phyloP scores from a whole-genome alignment of 441 rosid species.

The Erodium trifolium region DNA sequence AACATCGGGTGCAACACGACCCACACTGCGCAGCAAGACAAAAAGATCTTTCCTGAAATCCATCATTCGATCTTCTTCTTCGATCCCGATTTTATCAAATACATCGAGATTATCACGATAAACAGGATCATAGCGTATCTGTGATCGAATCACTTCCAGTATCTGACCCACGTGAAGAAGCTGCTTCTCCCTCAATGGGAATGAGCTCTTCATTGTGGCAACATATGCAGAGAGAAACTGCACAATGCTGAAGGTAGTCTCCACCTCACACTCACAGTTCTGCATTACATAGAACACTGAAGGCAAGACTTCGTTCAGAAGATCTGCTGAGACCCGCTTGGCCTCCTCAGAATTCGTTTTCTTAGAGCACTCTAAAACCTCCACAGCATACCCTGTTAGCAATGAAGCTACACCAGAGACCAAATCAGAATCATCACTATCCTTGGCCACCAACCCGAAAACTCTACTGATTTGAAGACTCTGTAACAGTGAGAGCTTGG shows the following conservation, averaged over 20 bases:
- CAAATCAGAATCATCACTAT: conserved; percentile 50
- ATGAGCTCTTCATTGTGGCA: conserved; percentile 59
- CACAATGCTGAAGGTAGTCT: conserved; percentile 34
- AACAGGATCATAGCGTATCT: conserved; percentile 62
- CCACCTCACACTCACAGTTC: conserved; percentile 49
- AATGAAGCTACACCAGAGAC: conserved; percentile 48
- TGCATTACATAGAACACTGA: conserved; percentile 65
- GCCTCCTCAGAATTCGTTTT: conserved; percentile 51
- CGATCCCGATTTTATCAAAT: conserved; percentile 77
- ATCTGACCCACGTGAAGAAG: conserved; percentile 55
- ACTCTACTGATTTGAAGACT: conserved; percentile 58
- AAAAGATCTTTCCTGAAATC: conserved; percentile 81
- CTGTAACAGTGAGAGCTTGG: conserved; percentile 70
- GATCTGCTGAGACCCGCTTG: conserved; percentile 43
- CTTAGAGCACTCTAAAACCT: conserved; percentile 76
- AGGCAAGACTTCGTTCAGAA: conserved; percentile 82
- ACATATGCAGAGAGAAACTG: conserved; percentile 41
- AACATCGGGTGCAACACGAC: conserved; percentile 78
- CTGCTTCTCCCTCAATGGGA: conserved; percentile 31
- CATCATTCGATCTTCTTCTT: conserved; percentile 81
- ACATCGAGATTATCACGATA: conserved; percentile 60
- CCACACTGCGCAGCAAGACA: conserved; percentile 67
- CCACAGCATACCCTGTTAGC: conserved; percentile 74
- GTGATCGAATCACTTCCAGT: conserved; percentile 66
- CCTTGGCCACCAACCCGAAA: conserved; percentile 51